Evolutionary conservation across 1,284 basidiomycete genomes (phyloP), one percentile per base, ranked within the genome.

Genomic region (Pisolithus thermaeus): DNA sequence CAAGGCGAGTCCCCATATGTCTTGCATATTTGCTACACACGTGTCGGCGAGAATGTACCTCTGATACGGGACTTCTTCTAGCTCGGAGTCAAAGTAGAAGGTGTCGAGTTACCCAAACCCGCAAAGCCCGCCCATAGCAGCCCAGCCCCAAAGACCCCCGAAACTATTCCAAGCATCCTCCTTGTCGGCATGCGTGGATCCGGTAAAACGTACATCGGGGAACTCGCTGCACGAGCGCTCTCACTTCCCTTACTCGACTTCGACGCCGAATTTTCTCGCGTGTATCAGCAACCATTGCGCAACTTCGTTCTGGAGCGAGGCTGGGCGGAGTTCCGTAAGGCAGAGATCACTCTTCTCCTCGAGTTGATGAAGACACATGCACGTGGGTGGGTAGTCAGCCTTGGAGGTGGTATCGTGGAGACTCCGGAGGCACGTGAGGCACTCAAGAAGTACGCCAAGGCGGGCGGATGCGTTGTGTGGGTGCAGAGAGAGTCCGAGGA

Each of bases 361-460:
- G 77, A 83, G 23, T 74, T 94, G 30, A 72, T 93, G 14, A 64
- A 70, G 25, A 72, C 77, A 20, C 76, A 83, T 57, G 63, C 73
- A 2, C 77, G 77, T 22, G 81, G 82, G 3, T 81, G 91, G 65
- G 77, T 97, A 49, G 81, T 97, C 62, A 92, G 90, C 54, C 83
- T 98, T n/a, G 96, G 97, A 11, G 97, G 97, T 4, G 95, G 96
- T 0, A 85, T 99, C 49, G 91, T 98, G 41, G 97, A 99, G 72
- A 90, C 85, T 0, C 77, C 84, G 6, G 80, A 77, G 41, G 88
- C 90, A 11, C 75, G 92, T 36, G 75, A 86, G 18, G 61, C 91
- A 7, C 75, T 98, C 53, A 77, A 81, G 62, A 71, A 78, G 8
- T 94, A 92, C 64, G 80, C 80, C 8, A 71, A 68, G 39, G 74